Percentiles rank a stretch among this genome's conserved stretches.
Conservation (phyloP, 2,329 filamentous ascomycete species). For the Aspergillus ochraceoroseus region DNA sequence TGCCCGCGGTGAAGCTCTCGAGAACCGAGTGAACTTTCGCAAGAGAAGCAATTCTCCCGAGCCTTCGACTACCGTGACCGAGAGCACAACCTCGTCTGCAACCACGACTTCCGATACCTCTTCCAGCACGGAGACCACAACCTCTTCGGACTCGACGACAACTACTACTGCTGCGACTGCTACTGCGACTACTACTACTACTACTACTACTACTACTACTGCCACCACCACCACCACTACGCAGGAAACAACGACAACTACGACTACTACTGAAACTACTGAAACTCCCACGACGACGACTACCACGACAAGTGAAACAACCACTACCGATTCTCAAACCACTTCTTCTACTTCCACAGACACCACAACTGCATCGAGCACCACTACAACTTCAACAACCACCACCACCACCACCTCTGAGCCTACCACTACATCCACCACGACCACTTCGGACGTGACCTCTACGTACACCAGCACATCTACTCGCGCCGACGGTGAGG, state of each 20-base stretch:
- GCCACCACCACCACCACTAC: slow-evolving; percentile 11
- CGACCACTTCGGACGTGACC: slow-evolving; percentile 13
- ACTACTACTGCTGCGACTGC: slow-evolving; percentile 4
- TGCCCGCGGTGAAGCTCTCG: slow-evolving; percentile 60
- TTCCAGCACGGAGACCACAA: slow-evolving; percentile 12
- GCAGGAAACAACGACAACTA: slow-evolving; percentile 6
- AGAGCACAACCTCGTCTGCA: slow-evolving; percentile 7
- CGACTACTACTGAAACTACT: slow-evolving; percentile 9
- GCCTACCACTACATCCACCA: slow-evolving; percentile 10
- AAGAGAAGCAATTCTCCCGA: slow-evolving; percentile 39
- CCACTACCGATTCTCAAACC: background rate
- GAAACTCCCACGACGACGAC: slow-evolving; percentile 4
- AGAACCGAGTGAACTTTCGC: slow-evolving; percentile 59
- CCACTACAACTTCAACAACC: slow-evolving; percentile 7
- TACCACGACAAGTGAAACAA: slow-evolving; percentile 1
- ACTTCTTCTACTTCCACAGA: slow-evolving; percentile 7
- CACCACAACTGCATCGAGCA: slow-evolving; percentile 1
- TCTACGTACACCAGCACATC: slow-evolving; percentile 35
- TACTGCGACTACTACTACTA: slow-evolving; percentile 4
- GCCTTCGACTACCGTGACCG: slow-evolving; percentile 12
- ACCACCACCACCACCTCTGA: slow-evolving; percentile 24
- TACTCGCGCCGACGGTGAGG: slow-evolving; percentile 41
- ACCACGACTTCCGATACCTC: slow-evolving; percentile 9
- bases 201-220: slow-evolving; percentile 11
- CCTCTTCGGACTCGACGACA: slow-evolving; percentile 6